Evolutionary conservation across 305 asterid species (phyloP), one percentile per base, ranked within the genome.

Genomic region (Fraxinus paxiana): DNA sequence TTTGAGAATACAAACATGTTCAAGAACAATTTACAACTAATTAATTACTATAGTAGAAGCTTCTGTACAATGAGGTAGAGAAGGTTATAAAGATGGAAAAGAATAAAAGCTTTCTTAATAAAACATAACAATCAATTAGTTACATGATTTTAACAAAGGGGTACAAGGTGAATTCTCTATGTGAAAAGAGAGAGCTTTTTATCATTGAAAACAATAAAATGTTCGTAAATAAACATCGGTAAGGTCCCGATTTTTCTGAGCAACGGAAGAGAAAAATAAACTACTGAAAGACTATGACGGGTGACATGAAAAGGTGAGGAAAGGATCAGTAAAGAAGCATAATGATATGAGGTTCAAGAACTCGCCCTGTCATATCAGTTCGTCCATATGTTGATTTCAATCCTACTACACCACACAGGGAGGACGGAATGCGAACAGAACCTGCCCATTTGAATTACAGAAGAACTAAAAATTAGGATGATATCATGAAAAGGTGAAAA

Each of bases 371-470:
- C 87, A 94, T 91, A 89, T 81, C 89, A 18, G 97, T 94, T 78
- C 99, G 91, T 81, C 97, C 97, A 80, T 94, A 96, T 65, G 99
- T 96, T 72, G 99, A 88, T 86, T 96, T 96, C 89, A 96, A 88
- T 78, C 99, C 99, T 85, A 94, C 98, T 35, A 90, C 88, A 78
- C 99, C 99, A 86, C 99, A 96, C 74, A 96, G 89, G 77, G 99
- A 92, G 83, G 99, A 93, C 34, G 99, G 99, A 84, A 96, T 92
- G 67, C 99, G 98, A 78, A 96, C 82, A 24, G 99, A 96, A 79
- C 99, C 99, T 96, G 97, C 82, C 77, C 30, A 75, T 86, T 76
- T 76, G 56, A 79, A 77, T 77, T 71, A 78, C 77, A 17, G 81
- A 79, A 80, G 33, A 83, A 84, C 28, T 69, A 79, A 84, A 65